Evolutionary conservation across 345 rosid genomes (phyloP).

Genomic region (Microcos paniculata): DNA sequence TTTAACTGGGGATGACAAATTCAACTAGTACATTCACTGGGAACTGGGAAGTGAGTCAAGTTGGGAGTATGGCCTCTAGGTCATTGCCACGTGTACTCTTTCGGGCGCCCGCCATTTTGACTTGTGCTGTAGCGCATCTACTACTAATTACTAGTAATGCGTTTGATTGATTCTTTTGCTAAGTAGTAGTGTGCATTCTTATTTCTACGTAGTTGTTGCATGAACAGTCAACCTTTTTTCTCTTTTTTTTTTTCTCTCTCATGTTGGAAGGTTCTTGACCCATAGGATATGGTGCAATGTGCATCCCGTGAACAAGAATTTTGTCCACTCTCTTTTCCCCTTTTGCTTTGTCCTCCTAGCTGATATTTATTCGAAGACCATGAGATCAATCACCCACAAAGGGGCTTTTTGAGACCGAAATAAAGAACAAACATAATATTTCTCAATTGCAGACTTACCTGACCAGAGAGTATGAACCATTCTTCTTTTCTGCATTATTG

Average conservation of each 20-base stretch:
- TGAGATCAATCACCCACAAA: background rate
- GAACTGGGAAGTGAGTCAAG: background rate
- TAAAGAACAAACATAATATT: background rate
- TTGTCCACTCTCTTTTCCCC: background rate
- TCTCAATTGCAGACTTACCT: background rate
- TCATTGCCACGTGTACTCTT: background rate
- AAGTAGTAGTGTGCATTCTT: too few relatives aligned
- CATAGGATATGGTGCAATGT: background rate
- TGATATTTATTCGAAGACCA: background rate
- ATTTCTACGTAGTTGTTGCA: too few relatives aligned
- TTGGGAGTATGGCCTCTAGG: background rate
- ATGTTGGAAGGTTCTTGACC: background rate
- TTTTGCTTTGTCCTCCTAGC: background rate
- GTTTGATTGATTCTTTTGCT: too few relatives aligned
- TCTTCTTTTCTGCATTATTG: background rate
- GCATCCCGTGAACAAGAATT: background rate
- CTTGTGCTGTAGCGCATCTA: too few relatives aligned
- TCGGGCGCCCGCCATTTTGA: background rate
- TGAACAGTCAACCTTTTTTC: too few relatives aligned
- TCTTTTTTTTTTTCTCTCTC: too few relatives aligned
- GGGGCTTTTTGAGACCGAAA: background rate
- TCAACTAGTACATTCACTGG: too few relatives aligned
- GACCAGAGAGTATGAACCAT: background rate
- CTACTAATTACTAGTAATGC: too few relatives aligned
- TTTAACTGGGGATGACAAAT: background rate